These are phyloP conservation scores for Neurospora terricola DNA, from an alignment of 495 filamentous ascomycete genomes.

Conservation along the genomic window DNA sequence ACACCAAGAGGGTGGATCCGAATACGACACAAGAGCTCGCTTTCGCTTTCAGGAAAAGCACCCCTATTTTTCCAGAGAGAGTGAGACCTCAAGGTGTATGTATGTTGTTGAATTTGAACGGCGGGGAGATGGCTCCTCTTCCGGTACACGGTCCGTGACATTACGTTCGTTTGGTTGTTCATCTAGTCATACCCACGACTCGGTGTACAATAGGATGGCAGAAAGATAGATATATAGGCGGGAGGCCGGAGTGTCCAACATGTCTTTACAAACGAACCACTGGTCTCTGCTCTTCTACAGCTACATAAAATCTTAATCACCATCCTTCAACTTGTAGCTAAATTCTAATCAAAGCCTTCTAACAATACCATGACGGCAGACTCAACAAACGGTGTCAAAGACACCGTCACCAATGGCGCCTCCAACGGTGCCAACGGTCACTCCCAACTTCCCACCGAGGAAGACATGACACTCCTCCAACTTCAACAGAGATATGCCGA, in stretches of 20 bases:
- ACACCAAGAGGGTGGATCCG: not conserved
- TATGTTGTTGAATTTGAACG: not conserved
- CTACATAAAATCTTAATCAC: not conserved
- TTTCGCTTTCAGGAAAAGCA: not conserved
- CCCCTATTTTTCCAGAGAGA: not conserved
- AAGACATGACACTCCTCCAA: slow-evolving; percentile 16
- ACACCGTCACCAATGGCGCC: not conserved
- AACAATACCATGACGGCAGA: not conserved
- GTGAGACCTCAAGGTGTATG: not conserved
- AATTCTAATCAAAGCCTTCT: not conserved
- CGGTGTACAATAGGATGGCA: not conserved
- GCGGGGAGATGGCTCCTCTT: not conserved
- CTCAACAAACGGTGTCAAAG: not conserved
- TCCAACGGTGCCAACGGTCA: not conserved
- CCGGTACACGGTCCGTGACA: not conserved
- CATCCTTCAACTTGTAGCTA: not conserved
- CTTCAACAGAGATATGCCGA: slow-evolving; percentile 31
- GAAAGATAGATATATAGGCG: not conserved
- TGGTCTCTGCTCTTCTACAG: not conserved
- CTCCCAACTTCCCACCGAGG: slow-evolving; percentile 1
- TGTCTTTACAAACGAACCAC: not conserved
- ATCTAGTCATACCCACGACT: not conserved
- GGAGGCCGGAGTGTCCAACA: not conserved
- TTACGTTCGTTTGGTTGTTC: not conserved
- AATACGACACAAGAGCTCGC: slow-evolving; percentile 1